Evolutionary conservation across 768 basidiomycete genomes (phyloP), one percentile per base, ranked within the genome.

Genomic region (Calocera viscosa): DNA sequence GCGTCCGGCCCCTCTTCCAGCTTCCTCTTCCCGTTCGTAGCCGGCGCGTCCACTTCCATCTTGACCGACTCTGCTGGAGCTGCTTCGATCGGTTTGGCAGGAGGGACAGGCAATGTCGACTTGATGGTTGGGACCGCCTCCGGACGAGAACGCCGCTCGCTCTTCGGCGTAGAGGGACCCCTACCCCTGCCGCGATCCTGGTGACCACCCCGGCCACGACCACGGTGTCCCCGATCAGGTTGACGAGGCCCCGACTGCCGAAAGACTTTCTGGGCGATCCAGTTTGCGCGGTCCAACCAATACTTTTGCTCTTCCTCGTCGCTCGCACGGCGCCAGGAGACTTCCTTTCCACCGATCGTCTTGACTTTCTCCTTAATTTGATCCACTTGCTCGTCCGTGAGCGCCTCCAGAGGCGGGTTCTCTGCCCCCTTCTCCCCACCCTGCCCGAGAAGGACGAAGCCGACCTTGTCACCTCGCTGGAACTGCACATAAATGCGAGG

Each of bases 301-400:
- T 70, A 70, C 0, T 68, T 63, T 14, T 70, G 70, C 67, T 73
- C 72, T 2, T 73, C 71, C n/a, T 69, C 66, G 32, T 68, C 72
- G 71, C 72, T 68, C 22, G 67, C 65, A 33, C 67, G 69, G 34
- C 64, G 53, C 91, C 90, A 90, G 10, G 79, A 80, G 26, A 90
- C 82, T 39, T 83, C 81, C 40, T 85, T 82, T 1, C 82, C 82
- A 39, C 68, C 67, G 24, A 73, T 67, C 49, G 34, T 47, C 30
- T 68, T 65, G 1, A 69, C 35, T 22, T 67, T 69, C 39, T 64
- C 49, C 71, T 86, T 86, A 69, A 91, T 78, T 8, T 80, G 85
- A 68, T 83, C 84, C 38, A 91, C 75, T 26, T 82, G 88, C 39
- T 89, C 90, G 65, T 89, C 87, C 16, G 83, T 79, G 64, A 93